A percentile compares a stretch with the other conserved stretches of the same genome.
phyloP scores from a whole-genome alignment of 495 filamentous ascomycete species.

The Rhypophila decipiens region DNA sequence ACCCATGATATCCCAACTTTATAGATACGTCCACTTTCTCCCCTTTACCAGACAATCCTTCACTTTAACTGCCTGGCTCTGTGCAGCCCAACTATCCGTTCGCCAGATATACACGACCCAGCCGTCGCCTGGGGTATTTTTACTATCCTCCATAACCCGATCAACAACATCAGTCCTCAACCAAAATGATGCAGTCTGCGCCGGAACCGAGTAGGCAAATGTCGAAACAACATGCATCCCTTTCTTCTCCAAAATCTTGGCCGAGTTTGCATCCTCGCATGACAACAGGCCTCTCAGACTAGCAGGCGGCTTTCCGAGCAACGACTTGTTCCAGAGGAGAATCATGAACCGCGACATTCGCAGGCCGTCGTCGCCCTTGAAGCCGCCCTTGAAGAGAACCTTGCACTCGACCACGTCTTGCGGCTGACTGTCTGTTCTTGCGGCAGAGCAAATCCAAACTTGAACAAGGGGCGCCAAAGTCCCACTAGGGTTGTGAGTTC shows the following conservation, averaged over 20 bases:
- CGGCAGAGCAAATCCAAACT: slow-evolving; percentile 20
- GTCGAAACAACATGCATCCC: slow-evolving; percentile 8
- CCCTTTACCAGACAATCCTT: neutral
- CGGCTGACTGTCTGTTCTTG: slow-evolving; percentile 12
- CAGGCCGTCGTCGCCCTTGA: neutral
- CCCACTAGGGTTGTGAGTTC: slow-evolving; percentile 25
- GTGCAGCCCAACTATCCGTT: slow-evolving; percentile 3
- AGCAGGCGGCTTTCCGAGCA: slow-evolving; percentile 1
- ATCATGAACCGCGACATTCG: slow-evolving; percentile 21
- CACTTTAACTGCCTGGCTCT: neutral
- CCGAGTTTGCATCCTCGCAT: neutral
- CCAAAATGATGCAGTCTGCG: slow-evolving; percentile 20
- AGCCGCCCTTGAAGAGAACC: slow-evolving; percentile 9
- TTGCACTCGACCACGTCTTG: slow-evolving; percentile 21
- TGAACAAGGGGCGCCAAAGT: slow-evolving; percentile 23
- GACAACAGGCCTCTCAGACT: neutral
- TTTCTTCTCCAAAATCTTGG: neutral
- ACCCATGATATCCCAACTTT: too few species aligned
- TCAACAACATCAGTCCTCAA: slow-evolving; percentile 23
- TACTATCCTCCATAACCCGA: slow-evolving; percentile 10
- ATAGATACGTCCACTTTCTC: too few species aligned
- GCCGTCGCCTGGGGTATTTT: slow-evolving; percentile 1
- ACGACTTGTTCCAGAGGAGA: slow-evolving; percentile 23
- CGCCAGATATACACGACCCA: slow-evolving; percentile 23
- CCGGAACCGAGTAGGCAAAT: slow-evolving; percentile 17